Base-by-base conservation (phyloP, 2,329 filamentous ascomycete species). In the Aureobasidium sp. region DNA sequence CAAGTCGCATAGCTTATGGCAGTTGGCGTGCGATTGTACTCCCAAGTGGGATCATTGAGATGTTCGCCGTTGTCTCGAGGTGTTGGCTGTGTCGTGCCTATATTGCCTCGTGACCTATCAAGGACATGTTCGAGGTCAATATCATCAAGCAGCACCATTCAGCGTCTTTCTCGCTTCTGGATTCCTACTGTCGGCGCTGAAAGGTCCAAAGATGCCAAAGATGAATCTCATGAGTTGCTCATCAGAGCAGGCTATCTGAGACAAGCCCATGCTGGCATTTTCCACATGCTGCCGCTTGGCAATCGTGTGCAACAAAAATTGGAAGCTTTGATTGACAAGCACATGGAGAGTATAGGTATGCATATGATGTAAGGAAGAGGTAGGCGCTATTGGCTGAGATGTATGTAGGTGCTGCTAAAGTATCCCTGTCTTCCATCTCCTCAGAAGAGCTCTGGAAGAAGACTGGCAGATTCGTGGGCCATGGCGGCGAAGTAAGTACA, bases 261-360 rank as follows among this genome's bases (percentile, higher is more conserved):
- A 47, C 76, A 77, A 85, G 87, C 91, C 23, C 89, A 96, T 71
- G 85, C 92, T 8, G 94, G 94, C 32, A 85, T 97, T 39, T 99
- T 97, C 69, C 94, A 99, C 70, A 82, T 96, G 71, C 81, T 99
- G 1, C 94, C 94, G 0, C 77, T 99, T 0, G 94, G 94, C 0
- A 80, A 91, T 34, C 84, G 91, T 32, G 90, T 97, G 0, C 91
- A 96, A 70, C 84, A 91, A 57, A 99, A 97, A 74, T 79, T 97
- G 34, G 91, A 97, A 71, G 77, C 77, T 12, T 77, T 97, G 12
- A 88, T 99, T 67, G 92, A 97, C 71, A 90, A 88, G 71, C 86
- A 97, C 72, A 99, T 99, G 94, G 79, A 80, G 58, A 82, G 81
- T 37, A 76, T 94, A 67, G 87, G 88, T 88, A 74, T 64, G 70